Percentiles rank a stretch among this genome's conserved stretches.
These are phyloP conservation scores for Sclerotinia subarctica DNA, from an alignment of 2,329 filamentous ascomycete species.

Conservation along the genomic window DNA sequence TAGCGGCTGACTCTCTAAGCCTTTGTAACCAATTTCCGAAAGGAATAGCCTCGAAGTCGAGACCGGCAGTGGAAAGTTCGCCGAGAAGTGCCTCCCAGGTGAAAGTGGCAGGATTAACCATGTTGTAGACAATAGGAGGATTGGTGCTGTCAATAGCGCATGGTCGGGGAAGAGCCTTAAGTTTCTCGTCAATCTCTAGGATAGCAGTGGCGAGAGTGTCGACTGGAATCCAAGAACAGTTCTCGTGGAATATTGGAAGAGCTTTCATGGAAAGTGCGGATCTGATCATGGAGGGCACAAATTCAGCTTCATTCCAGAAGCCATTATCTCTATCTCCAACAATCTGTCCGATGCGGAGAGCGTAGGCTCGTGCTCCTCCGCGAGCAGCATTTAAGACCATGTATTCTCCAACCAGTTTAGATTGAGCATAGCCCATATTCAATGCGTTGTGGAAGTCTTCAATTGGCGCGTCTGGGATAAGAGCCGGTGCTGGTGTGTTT, in stretches of 20 bases:
- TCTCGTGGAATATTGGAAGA: slow-evolving; percentile 46
- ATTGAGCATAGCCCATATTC: slow-evolving; percentile 50
- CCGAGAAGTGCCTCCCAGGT: slow-evolving; percentile 52
- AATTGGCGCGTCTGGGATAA: slow-evolving; percentile 40
- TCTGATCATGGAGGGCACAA: slow-evolving; percentile 51
- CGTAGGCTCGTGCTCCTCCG: slow-evolving; percentile 36
- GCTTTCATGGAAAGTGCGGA: slow-evolving; percentile 44
- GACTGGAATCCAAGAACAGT: slow-evolving; percentile 45
- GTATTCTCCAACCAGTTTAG: slow-evolving; percentile 49
- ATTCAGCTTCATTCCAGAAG: slow-evolving; percentile 50
- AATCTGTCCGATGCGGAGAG: slow-evolving; percentile 51
- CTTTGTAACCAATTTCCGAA: slow-evolving; percentile 46
- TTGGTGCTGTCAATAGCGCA: slow-evolving; percentile 22
- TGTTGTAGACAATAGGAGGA: slow-evolving; percentile 46
- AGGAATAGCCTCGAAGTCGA: slow-evolving; percentile 45
- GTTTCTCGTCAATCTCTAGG: slow-evolving; percentile 40
- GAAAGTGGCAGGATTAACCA: slow-evolving; percentile 48
- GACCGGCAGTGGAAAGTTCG: slow-evolving; percentile 44
- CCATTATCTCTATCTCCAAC: slow-evolving; percentile 45
- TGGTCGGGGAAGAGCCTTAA: neutral
- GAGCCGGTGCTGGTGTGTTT: slow-evolving; percentile 34
- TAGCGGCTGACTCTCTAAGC: slow-evolving; percentile 46
- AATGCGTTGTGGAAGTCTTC: slow-evolving; percentile 39
- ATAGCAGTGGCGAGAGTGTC: slow-evolving; percentile 45
- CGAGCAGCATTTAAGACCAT: slow-evolving; percentile 42